These are phyloP conservation scores for Botrytis galanthina DNA, from an alignment of 2,329 filamentous ascomycete genomes.

Conservation along the genomic window DNA sequence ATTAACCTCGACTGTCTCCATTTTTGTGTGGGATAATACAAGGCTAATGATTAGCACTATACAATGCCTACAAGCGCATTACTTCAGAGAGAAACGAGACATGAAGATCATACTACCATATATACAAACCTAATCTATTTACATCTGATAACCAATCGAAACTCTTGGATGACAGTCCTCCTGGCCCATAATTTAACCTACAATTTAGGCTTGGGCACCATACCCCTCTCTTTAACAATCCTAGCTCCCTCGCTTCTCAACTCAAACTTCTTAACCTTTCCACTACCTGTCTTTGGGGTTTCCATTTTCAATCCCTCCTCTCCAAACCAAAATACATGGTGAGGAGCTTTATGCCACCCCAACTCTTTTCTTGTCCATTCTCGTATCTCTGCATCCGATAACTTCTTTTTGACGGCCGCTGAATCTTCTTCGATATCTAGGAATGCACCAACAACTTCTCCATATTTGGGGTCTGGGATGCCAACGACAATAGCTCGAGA, in stretches of 20 bases:
- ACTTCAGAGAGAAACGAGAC: neutral
- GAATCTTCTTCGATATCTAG: conserved; percentile 56
- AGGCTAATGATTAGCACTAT: neutral
- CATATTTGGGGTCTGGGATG: conserved; percentile 61
- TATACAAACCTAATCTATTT: conserved; percentile 6
- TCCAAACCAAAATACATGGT: conserved; percentile 75
- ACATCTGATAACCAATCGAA: neutral
- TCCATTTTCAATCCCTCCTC: conserved; percentile 46
- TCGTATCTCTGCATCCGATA: conserved; percentile 54
- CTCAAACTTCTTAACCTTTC: conserved; percentile 63
- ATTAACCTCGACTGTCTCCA: neutral
- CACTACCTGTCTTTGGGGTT: conserved; percentile 67
- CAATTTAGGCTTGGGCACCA: conserved; percentile 4
- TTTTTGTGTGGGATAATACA: neutral
- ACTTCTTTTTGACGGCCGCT: conserved; percentile 60
- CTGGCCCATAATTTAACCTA: neutral
- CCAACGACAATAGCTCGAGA: conserved; percentile 62
- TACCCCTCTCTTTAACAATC: conserved; percentile 25
- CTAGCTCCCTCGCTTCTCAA: conserved; percentile 28
- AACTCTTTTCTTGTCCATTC: conserved; percentile 61
- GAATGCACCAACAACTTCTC: conserved; percentile 65
- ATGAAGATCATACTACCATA: conserved; percentile 4
- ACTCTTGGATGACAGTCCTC: neutral
- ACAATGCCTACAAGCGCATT: neutral
- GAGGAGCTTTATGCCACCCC: conserved; percentile 66